Evolutionary conservation across 2,329 filamentous ascomycete genomes (phyloP).

Genomic region (Apiospora hydei): DNA sequence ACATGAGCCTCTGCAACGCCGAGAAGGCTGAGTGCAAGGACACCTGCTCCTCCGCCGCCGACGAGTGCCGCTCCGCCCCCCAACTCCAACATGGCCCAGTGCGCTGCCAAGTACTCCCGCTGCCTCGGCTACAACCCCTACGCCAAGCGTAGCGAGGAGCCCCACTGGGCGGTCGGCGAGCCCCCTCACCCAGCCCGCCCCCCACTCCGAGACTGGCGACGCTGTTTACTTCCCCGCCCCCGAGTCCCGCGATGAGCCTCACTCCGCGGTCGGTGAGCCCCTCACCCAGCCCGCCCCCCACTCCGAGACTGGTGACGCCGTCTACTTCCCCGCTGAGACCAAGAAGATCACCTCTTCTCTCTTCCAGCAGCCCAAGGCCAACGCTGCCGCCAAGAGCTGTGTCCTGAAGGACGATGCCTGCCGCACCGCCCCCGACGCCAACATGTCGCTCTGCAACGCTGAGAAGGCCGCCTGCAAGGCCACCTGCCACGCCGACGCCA

Average conservation of each 20-base stretch:
- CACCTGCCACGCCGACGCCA: background rate
- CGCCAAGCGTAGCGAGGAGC: conserved; percentile 12
- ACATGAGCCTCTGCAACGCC: background rate
- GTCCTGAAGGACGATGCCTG: background rate
- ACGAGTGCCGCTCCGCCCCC: conserved; percentile 3
- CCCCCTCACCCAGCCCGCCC: background rate
- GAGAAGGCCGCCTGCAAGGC: conserved; percentile 1
- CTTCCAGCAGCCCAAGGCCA: background rate
- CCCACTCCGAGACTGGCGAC: background rate
- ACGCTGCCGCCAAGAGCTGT: background rate
- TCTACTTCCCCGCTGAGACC: background rate
- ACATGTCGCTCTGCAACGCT: no score
- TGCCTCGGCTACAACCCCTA: conserved; percentile 23
- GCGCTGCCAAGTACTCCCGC: background rate
- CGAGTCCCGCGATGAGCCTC: background rate
- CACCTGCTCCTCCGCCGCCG: background rate
- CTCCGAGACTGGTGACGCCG: background rate
- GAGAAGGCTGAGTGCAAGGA: conserved; percentile 22
- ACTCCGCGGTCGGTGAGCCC: background rate
- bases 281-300: background rate
- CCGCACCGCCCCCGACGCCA: conserved; percentile 8
- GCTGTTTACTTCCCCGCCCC: conserved; percentile 13
- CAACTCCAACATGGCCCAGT: background rate
- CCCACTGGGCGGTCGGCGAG: background rate
- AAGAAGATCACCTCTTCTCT: background rate